Evolutionary conservation across 257 asterid species (phyloP).

Genomic region (Solanum pinnatisectum): DNA sequence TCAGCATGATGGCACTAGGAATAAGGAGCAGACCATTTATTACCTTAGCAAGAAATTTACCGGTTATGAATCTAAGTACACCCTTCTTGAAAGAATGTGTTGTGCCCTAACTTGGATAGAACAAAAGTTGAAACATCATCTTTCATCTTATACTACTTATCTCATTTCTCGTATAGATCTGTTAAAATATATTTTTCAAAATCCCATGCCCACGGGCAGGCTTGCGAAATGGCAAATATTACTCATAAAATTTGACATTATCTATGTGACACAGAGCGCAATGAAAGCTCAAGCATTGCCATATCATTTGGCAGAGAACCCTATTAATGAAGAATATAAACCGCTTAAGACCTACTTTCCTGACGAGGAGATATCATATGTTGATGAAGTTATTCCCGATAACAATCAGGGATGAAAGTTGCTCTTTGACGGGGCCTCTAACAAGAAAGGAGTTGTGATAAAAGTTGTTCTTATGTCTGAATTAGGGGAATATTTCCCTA

Average conservation of each 20-base stretch:
- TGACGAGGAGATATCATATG: neutral
- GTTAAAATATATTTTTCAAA: no score
- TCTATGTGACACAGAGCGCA: neutral
- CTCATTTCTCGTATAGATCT: rapidly evolving
- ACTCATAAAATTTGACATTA: neutral
- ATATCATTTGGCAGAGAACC: neutral
- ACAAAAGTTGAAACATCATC: neutral
- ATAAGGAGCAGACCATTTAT: neutral
- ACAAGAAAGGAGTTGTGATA: no score
- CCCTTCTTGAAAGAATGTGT: neutral
- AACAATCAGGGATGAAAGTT: no score
- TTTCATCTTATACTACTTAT: neutral
- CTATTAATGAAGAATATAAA: no score
- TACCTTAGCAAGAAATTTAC: neutral
- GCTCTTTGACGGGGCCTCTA: neutral
- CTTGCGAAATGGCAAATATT: neutral
- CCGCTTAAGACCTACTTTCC: neutral
- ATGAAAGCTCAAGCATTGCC: no score
- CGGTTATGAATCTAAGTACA: neutral
- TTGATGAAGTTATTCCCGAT: no score
- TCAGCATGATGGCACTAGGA: neutral
- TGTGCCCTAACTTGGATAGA: neutral
- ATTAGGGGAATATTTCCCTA: neutral
- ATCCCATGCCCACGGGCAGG: neutral
- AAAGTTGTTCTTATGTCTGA: neutral